Base-by-base conservation (phyloP, 768 basidiomycete species). In the Tricholoma sp. region DNA sequence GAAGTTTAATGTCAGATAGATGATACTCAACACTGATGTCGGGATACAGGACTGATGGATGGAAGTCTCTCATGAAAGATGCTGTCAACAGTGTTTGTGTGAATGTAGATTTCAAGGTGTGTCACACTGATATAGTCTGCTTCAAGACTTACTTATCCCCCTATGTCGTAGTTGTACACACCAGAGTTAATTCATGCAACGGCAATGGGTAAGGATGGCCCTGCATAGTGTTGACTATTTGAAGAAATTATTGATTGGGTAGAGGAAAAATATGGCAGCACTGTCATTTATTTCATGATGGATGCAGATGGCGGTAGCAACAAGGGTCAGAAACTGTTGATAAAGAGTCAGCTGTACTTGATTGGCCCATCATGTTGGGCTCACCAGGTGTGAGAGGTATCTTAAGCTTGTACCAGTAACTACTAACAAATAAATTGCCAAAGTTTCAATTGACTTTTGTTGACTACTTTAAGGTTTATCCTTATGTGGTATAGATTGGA, bases 221-320 rank as follows among this genome's bases (percentile, higher is more conserved):
- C 16, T 11, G 50, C 12, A 21, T 31, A 19, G 6, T 52, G 50
- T 18, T 7, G 16, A 12, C 50, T 16, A 52, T 52, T 52, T 37
- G 50, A 52, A 35, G 32, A n/a, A 2, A 52, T 52, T 10, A 21
- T 52, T 52, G 50, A 52, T 52, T 7, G 11, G 31, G 27, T 52
- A n/a, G 32, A 52, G 19, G 8, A 19, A 3, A n/a, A 52, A 10
- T 21, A 52, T 52, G 31, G 19, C 18, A 35, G 50, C 21, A 34
- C 11, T 34, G 19, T 31, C 9, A 50, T 50, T 14, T 52, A 52
- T 37, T 37, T 52, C 31, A 34, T n/a, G 3, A 52, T n/a, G 6
- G 50, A 52, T 35, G 16, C n/a, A 7, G 50, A 52, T 32, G 50
- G 50, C 19, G 50, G 50, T 52, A 52, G 50, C 27, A 52, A 52